Evolutionary conservation across 2,329 filamentous ascomycete species (phyloP), one percentile per base, ranked within the genome.

Genomic region (Sporothrix protearum): DNA sequence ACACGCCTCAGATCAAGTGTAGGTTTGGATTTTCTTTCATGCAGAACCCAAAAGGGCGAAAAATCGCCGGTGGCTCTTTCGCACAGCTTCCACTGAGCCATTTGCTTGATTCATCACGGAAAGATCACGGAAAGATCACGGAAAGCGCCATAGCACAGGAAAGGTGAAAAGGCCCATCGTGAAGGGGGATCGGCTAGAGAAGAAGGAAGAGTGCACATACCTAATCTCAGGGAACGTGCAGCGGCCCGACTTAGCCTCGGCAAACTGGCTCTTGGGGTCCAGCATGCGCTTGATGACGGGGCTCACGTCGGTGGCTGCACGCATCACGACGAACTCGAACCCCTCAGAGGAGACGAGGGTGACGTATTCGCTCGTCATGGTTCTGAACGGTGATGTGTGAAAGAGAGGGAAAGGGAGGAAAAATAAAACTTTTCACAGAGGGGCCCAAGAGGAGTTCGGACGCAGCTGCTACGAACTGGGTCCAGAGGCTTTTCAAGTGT

Each of bases 311-410:
- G 91, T 88, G 2, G 91, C 89, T 67, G 92, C 90, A 70, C 91
- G 88, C 71, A 91, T 83, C 68, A 94, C 85, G 74, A 92, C 88
- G 78, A 92, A 94, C 82, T 93, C 91, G 79, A 89, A 93, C 76
- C 88, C 91, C 80, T 95, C 92, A 75, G 84, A 86, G 0, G 91
- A 93, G 55, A 94, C 85, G 69, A 95, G 87, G 5, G 92, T 94
- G 75, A 94, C 87, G 80, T 93, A 94, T 77, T 92, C 89, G 80
- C 86, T 88, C 9, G 75, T 71, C 68, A 73, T 71, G 45, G 66
- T 71, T 7, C 6, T n/a, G 45, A 53, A 70, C 19, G n/a, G 39
- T 49, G 42, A 30, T 5, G 68, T 12, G 36, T 53, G 36, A 12
- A 45, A n/a, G 47, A 51, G 36, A 63, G 36, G 8, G 33, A n/a